These are phyloP conservation scores for Lactarius hengduanensis DNA, from an alignment of 768 basidiomycete species.

Conservation along the genomic window DNA sequence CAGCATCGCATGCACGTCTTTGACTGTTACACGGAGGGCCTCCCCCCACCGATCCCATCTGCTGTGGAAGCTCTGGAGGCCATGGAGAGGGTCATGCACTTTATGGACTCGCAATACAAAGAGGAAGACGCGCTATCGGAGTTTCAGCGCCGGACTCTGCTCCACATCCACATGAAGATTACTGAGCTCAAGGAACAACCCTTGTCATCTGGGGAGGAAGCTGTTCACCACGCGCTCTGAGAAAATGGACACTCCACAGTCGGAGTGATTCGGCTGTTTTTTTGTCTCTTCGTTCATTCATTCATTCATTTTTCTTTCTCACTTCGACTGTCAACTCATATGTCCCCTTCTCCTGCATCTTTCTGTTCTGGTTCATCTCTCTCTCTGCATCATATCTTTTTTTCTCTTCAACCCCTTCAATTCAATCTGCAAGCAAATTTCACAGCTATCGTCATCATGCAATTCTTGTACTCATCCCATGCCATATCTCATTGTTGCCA, in stretches of 20 bases:
- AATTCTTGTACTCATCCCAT: slow-evolving; percentile 31
- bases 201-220: slow-evolving; percentile 18
- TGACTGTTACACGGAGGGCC: slow-evolving; percentile 20
- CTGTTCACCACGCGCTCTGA: slow-evolving; percentile 21
- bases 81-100: slow-evolving; percentile 53
- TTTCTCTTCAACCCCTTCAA: slow-evolving; percentile 17
- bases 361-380: slow-evolving; percentile 17
- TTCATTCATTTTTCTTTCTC: background rate
- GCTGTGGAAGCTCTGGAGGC: slow-evolving; percentile 53
- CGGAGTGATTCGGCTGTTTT: slow-evolving; percentile 5
- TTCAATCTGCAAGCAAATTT: slow-evolving; percentile 24
- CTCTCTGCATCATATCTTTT: slow-evolving; percentile 26
- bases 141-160: slow-evolving; percentile 50
- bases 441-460: slow-evolving; percentile 31
- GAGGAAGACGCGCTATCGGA: slow-evolving; percentile 45
- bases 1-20: slow-evolving; percentile 28
- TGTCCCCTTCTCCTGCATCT: slow-evolving; percentile 18
- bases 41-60: slow-evolving; percentile 35
- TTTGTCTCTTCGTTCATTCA: background rate
- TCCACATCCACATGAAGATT: slow-evolving; percentile 41
- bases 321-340: slow-evolving; percentile 9
- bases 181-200: slow-evolving; percentile 23
- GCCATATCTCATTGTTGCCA: slow-evolving; percentile 30
- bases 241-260: slow-evolving; percentile 15
- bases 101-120: slow-evolving; percentile 45